Percentiles rank a stretch among this genome's conserved stretches.
phyloP scores from a whole-genome alignment of 768 basidiomycete species.

The Artomyces pyxidatus region DNA sequence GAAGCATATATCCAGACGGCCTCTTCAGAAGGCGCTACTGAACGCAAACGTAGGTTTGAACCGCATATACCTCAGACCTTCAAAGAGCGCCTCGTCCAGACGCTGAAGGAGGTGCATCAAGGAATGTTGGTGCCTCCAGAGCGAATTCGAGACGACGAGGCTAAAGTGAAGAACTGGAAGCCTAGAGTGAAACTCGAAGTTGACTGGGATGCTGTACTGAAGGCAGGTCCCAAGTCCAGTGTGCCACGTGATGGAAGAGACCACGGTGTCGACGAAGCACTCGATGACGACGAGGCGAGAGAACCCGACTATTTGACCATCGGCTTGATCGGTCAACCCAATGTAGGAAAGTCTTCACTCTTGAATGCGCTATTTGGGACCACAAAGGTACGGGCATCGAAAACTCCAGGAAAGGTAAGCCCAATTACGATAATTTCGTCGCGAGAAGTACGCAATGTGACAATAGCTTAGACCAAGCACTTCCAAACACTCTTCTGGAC shows the following conservation, averaged over 20 bases:
- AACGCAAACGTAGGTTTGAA: constrained; percentile 45
- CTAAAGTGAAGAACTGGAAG: constrained; percentile 51
- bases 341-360: constrained; percentile 91
- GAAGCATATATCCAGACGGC: constrained; percentile 62
- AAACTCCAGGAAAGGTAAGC: constrained; percentile 76
- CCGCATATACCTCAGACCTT: constrained; percentile 65
- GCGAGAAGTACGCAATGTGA: background rate
- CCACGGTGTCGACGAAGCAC: constrained; percentile 7
- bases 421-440: constrained; percentile 1
- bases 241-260: constrained; percentile 7
- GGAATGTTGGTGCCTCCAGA: constrained; percentile 64
- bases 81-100: constrained; percentile 52
- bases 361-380: constrained; percentile 86
- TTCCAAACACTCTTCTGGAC: constrained; percentile 94
- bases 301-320: constrained; percentile 63
- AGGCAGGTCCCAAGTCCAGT: constrained; percentile 29
- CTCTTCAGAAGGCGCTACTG: constrained; percentile 17
- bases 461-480: constrained; percentile 68
- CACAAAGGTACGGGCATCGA: constrained; percentile 71
- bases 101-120: constrained; percentile 57
- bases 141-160: constrained; percentile 38
- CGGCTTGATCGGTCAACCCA: constrained; percentile 77
- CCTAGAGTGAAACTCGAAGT: constrained; percentile 56
- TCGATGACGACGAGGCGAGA: constrained; percentile 15
- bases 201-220: constrained; percentile 60